Conservation (phyloP, 1,284 basidiomycete species). For the Phaffia rhodozyma region DNA sequence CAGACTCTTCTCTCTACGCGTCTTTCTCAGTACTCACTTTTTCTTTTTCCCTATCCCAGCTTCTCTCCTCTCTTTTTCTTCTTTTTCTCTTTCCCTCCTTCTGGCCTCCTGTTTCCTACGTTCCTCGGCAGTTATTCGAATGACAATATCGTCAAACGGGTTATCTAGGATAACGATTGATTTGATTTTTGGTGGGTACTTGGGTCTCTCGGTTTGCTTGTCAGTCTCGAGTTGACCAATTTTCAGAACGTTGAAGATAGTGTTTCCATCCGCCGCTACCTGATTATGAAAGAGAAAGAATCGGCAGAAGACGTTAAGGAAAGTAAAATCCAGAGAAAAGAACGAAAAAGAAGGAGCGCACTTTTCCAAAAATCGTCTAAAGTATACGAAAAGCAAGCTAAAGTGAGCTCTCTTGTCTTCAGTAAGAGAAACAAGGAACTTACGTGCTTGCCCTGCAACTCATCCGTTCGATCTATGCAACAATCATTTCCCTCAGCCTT, state of each 20-base stretch:
- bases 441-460: slow-evolving; percentile 67
- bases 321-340: not conserved
- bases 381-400: not conserved
- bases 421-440: not conserved
- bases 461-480: slow-evolving; percentile 62
- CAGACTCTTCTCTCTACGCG: not conserved
- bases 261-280: slow-evolving; percentile 45
- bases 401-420: not conserved
- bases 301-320: too few relatives aligned
- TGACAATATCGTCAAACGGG: slow-evolving; percentile 78
- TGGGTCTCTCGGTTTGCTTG: slow-evolving; percentile 57
- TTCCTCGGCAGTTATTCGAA: slow-evolving; percentile 90
- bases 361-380: slow-evolving; percentile 58
- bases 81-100: slow-evolving; percentile 56
- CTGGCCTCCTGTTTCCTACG: slow-evolving; percentile 69
- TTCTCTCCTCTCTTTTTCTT: slow-evolving; percentile 48
- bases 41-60: slow-evolving; percentile 57
- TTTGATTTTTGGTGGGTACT: slow-evolving; percentile 79
- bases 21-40: slow-evolving; percentile 46
- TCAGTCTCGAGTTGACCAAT: slow-evolving; percentile 81
- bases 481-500: too few relatives aligned
- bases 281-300: not conserved
- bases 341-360: slow-evolving; percentile 41
- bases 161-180: slow-evolving; percentile 66
- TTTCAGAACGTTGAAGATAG: slow-evolving; percentile 79